Evolutionary conservation across 306 rosid genomes (phyloP).

Genomic region (Quercus aquifolioides): DNA sequence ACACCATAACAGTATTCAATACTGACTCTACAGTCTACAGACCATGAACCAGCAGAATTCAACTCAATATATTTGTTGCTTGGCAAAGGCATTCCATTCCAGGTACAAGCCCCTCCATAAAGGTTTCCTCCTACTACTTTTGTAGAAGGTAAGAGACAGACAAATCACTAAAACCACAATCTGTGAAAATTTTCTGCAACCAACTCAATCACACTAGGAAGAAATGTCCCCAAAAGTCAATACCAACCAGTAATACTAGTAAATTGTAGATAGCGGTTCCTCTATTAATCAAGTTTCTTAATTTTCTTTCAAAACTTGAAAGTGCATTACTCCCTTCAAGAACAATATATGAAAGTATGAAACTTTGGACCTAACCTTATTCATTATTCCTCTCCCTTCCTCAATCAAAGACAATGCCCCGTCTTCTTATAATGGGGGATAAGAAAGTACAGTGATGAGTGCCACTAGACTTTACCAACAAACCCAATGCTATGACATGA

Average conservation of each 20-base stretch:
- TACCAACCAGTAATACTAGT: background rate
- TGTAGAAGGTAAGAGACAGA: no score
- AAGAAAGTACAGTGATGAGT: background rate
- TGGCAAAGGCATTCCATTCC: no score
- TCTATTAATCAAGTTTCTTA: background rate
- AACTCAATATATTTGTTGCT: no score
- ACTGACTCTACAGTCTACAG: no score
- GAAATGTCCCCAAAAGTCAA: background rate
- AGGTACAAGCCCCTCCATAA: no score
- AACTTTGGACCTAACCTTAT: background rate
- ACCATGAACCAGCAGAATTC: no score
- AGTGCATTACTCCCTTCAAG: background rate
- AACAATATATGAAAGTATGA: background rate
- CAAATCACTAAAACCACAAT: background rate
- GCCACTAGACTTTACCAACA: background rate
- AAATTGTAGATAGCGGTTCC: background rate
- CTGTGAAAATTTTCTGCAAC: background rate
- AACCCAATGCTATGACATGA: background rate
- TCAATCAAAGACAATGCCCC: background rate
- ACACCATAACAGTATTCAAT: no score
- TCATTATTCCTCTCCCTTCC: background rate
- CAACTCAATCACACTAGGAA: background rate
- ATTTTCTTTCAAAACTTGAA: background rate
- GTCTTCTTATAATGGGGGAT: background rate
- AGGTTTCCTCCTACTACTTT: no score